These are phyloP conservation scores for Colletotrichum musicola DNA, from an alignment of 2,329 filamentous ascomycete species.

Conservation along the genomic window DNA sequence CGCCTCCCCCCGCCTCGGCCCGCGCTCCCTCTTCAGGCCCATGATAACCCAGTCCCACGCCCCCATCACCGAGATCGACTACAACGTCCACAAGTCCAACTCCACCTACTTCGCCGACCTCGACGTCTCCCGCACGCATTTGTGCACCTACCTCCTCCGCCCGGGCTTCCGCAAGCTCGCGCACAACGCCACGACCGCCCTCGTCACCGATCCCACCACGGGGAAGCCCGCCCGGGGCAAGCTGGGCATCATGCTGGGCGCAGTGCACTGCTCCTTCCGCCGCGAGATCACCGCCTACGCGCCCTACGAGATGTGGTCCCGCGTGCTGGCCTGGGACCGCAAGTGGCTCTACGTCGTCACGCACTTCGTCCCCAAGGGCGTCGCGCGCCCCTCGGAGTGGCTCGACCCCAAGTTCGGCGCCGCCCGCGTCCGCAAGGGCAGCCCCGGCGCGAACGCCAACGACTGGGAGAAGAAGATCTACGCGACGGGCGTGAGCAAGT, in stretches of 20 bases:
- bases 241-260: slow-evolving; percentile 76
- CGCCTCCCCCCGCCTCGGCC: slow-evolving; percentile 61
- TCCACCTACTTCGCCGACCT: slow-evolving; percentile 90
- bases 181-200: slow-evolving; percentile 60
- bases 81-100: slow-evolving; percentile 87
- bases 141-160: slow-evolving; percentile 77
- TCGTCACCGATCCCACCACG: slow-evolving; percentile 64
- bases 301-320: slow-evolving; percentile 79
- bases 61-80: slow-evolving; percentile 83
- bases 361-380: slow-evolving; percentile 76
- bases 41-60: slow-evolving; percentile 75
- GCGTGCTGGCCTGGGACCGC: slow-evolving; percentile 79
- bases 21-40: slow-evolving; percentile 79
- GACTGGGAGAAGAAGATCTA: slow-evolving; percentile 75
- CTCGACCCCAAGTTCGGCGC: slow-evolving; percentile 60
- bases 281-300: slow-evolving; percentile 78
- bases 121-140: slow-evolving; percentile 84
- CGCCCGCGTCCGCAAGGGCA: slow-evolving; percentile 41
- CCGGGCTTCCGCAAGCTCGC: slow-evolving; percentile 67
- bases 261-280: slow-evolving; percentile 80
- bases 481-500: slow-evolving; percentile 81
- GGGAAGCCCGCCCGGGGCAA: slow-evolving; percentile 64
- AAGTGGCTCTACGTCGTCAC: slow-evolving; percentile 86
- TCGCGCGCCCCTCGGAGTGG: slow-evolving; percentile 67
- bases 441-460: slow-evolving; percentile 40